Conservation (phyloP, 176 grass and related monocot genomes). For the Lolium perenne region DNA sequence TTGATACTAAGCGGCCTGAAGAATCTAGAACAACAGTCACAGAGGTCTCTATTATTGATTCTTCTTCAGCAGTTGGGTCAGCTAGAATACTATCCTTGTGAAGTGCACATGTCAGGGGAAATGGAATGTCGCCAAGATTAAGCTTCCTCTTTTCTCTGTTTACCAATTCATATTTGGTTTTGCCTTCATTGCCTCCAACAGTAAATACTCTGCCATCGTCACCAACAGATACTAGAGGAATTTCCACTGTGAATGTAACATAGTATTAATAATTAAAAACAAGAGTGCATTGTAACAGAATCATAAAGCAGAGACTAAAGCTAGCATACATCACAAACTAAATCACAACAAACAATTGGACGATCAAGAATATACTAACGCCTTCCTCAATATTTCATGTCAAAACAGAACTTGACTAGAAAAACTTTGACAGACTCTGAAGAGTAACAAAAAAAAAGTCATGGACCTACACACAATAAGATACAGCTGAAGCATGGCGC, state of each 20-base stretch:
- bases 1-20: slow-evolving; percentile 60
- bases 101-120: slow-evolving; percentile 79
- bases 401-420: background rate
- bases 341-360: background rate
- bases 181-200: slow-evolving; percentile 63
- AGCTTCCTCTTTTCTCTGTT: slow-evolving; percentile 97
- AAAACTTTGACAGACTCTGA: too few species aligned
- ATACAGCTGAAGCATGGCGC: background rate
- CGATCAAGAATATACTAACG: background rate
- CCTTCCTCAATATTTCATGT: background rate
- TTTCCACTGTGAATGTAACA: slow-evolving; percentile 71
- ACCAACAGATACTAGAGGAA: slow-evolving; percentile 91
- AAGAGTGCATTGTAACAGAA: background rate
- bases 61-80: slow-evolving; percentile 87
- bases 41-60: slow-evolving; percentile 80
- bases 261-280: background rate
- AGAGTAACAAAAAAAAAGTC: too few species aligned
- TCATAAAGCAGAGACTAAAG: background rate
- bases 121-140: slow-evolving; percentile 58
- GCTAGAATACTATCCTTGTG: slow-evolving; percentile 71
- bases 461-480: background rate
- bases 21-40: slow-evolving; percentile 83
- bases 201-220: slow-evolving; percentile 90
- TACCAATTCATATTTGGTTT: slow-evolving; percentile 75
- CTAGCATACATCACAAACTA: background rate